Conservation (phyloP, 257 asterid genomes). For the Sherardia arvensis region DNA sequence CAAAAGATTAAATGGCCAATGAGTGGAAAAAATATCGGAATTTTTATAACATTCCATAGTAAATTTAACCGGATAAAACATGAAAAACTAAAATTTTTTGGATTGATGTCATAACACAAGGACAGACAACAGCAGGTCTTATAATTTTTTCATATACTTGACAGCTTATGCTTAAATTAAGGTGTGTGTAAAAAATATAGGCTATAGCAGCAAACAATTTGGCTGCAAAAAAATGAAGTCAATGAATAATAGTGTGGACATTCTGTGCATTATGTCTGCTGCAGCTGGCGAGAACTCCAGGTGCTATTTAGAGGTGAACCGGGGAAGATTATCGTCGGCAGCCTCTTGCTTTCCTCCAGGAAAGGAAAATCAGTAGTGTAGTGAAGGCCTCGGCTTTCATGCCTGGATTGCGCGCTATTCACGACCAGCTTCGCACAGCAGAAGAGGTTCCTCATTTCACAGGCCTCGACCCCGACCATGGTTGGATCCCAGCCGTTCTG, state of each 20-base stretch:
- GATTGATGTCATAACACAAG: too few species aligned
- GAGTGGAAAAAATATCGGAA: too few species aligned
- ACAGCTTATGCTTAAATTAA: neutral
- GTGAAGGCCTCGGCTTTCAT: slow-evolving; percentile 92
- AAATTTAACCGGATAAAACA: too few species aligned
- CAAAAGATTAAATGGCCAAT: too few species aligned
- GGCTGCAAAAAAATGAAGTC: slow-evolving; percentile 20
- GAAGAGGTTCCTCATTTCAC: slow-evolving; percentile 90
- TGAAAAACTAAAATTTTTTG: too few species aligned
- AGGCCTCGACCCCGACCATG: slow-evolving; percentile 83
- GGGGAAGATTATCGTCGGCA: slow-evolving; percentile 84
- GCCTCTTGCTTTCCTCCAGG: slow-evolving; percentile 73
- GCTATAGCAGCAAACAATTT: slow-evolving; percentile 2
- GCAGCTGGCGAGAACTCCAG: slow-evolving; percentile 84
- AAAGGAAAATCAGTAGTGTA: slow-evolving; percentile 70
- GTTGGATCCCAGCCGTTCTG: slow-evolving; percentile 92
- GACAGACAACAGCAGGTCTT: neutral
- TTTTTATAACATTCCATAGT: too few species aligned
- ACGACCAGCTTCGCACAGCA: slow-evolving; percentile 91
- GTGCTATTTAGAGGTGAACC: slow-evolving; percentile 45
- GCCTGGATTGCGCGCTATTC: slow-evolving; percentile 85
- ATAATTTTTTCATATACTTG: neutral
- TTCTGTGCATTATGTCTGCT: slow-evolving; percentile 36
- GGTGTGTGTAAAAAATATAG: neutral
- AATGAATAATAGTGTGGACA: slow-evolving; percentile 16